These are phyloP conservation scores for Fusarium robinianum DNA, from an alignment of 2,329 filamentous ascomycete species.

Conservation along the genomic window DNA sequence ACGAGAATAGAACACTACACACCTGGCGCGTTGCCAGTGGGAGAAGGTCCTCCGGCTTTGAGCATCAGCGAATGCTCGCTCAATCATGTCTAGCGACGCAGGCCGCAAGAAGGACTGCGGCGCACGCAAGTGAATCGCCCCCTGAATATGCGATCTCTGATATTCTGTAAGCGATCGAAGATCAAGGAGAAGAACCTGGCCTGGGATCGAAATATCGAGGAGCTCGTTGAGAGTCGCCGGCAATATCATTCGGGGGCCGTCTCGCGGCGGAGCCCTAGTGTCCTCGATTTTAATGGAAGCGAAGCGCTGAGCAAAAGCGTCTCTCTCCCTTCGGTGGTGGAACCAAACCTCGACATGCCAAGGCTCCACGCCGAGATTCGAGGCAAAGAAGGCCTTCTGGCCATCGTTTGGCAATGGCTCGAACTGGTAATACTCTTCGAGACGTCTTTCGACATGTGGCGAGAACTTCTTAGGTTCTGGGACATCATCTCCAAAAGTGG, in stretches of 20 bases:
- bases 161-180: conserved; percentile 53
- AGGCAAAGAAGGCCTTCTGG: conserved; percentile 58
- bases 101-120: conserved; percentile 54
- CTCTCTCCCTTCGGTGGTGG: conserved; percentile 56
- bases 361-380: conserved; percentile 57
- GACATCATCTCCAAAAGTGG: conserved; percentile 45
- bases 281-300: conserved; percentile 50
- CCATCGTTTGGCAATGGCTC: conserved; percentile 54
- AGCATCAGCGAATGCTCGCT: conserved; percentile 54
- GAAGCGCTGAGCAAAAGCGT: conserved; percentile 51
- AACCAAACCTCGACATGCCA: conserved; percentile 61
- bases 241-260: conserved; percentile 53
- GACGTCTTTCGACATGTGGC: conserved; percentile 52
- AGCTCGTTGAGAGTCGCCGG: conserved; percentile 56
- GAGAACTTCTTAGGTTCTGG: conserved; percentile 53
- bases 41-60: conserved; percentile 52
- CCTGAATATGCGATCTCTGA: conserved; percentile 55
- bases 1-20: conserved; percentile 58
- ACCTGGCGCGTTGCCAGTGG: conserved; percentile 52
- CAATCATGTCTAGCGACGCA: conserved; percentile 56
- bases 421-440: conserved; percentile 58
- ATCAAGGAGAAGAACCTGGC: conserved; percentile 55
- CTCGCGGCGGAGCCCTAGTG: conserved; percentile 36
- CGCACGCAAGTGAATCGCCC: conserved; percentile 56
- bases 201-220: conserved; percentile 54